Percentiles rank a stretch among this genome's conserved stretches.
phyloP scores from a whole-genome alignment of 345 rosid species.

The Populus simonii region DNA sequence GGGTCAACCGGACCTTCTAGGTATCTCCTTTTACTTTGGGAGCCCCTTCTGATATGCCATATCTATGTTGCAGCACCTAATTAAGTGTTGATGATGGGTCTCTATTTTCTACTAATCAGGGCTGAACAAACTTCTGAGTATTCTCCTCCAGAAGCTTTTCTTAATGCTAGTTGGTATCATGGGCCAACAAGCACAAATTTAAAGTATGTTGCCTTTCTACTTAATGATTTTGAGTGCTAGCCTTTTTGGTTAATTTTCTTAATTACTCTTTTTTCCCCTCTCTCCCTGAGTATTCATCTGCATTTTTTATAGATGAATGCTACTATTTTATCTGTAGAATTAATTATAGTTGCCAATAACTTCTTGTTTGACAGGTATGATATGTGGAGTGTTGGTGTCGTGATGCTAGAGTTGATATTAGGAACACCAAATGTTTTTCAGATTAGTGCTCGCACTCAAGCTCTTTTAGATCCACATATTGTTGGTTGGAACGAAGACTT shows the following conservation, averaged over 20 bases:
- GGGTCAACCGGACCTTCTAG: constrained; percentile 87
- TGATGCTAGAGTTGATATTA: constrained; percentile 82
- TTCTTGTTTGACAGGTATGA: constrained; percentile 56
- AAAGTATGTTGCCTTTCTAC: constrained; percentile 49
- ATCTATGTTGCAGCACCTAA: neutral
- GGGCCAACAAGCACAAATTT: constrained; percentile 48
- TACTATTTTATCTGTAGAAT: neutral
- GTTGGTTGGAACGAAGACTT: constrained; percentile 80
- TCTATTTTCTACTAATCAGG: constrained; percentile 36
- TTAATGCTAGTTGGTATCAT: constrained; percentile 76
- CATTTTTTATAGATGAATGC: neutral
- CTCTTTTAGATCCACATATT: constrained; percentile 79
- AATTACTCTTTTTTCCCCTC: neutral
- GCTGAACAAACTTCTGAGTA: constrained; percentile 87
- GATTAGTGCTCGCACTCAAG: constrained; percentile 56
- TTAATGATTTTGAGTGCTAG: neutral
- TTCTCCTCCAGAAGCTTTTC: constrained; percentile 82
- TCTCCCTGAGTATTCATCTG: neutral
- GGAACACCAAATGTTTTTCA: constrained; percentile 91
- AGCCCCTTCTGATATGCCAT: constrained; percentile 4
- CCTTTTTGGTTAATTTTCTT: neutral
- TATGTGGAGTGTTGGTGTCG: constrained; percentile 97
- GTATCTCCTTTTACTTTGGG: constrained; percentile 37
- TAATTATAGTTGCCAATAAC: neutral
- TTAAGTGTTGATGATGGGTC: neutral